These are phyloP conservation scores for Pinus tabuliformis DNA, from an alignment of 75 land plant genomes.

Conservation along the genomic window DNA sequence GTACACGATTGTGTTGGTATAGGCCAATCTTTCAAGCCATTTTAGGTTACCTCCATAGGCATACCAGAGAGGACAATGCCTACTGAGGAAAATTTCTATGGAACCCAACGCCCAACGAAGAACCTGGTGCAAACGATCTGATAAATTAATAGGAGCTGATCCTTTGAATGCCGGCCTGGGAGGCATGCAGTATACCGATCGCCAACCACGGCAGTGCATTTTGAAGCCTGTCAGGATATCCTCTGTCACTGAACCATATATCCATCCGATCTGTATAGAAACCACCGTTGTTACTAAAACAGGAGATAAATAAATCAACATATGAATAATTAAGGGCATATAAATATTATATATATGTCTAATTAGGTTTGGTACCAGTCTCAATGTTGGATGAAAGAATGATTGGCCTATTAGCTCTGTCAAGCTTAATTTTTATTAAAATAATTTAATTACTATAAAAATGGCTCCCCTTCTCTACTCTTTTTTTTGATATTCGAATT, in stretches of 20 bases:
- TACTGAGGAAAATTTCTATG: slow-evolving; percentile 68
- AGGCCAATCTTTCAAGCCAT: slow-evolving; percentile 78
- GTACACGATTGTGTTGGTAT: slow-evolving; percentile 70
- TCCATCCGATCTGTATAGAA: slow-evolving; percentile 62
- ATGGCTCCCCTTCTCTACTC: neutral
- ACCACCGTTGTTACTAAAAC: too few species aligned
- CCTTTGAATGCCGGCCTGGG: slow-evolving; percentile 73
- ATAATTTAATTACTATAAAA: too few species aligned
- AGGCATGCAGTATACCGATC: slow-evolving; percentile 74
- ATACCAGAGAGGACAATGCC: slow-evolving; percentile 83
- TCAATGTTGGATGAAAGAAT: neutral
- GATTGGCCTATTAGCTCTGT: too few species aligned
- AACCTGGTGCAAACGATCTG: slow-evolving; percentile 65
- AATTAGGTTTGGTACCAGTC: too few species aligned
- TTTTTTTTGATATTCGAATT: too few species aligned
- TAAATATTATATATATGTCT: too few species aligned
- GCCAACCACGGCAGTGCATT: slow-evolving; percentile 77
- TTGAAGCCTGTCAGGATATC: slow-evolving; percentile 74
- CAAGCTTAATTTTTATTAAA: too few species aligned
- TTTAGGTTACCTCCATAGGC: slow-evolving; percentile 72
- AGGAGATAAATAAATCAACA: too few species aligned
- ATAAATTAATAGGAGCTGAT: slow-evolving; percentile 74
- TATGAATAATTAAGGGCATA: too few species aligned
- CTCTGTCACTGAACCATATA: slow-evolving; percentile 80
- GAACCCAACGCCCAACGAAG: slow-evolving; percentile 81